phyloP scores from a whole-genome alignment of 163 green algal genomes.

The Coccomyxa subellipsoidea region DNA sequence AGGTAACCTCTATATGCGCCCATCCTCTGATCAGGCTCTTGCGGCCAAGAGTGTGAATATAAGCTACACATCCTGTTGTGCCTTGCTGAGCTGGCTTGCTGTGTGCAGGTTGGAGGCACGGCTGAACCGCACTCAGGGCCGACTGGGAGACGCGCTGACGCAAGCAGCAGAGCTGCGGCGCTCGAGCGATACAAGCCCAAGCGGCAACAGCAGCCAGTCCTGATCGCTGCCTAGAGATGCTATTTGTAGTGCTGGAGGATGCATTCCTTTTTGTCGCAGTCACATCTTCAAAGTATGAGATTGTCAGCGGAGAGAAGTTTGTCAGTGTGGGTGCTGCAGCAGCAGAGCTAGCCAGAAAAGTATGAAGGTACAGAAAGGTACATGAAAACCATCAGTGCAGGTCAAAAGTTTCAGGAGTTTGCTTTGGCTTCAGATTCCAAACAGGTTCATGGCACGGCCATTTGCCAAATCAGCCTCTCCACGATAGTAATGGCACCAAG shows the following conservation, averaged over 20 bases:
- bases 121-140: neutral
- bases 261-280: too few relatives aligned
- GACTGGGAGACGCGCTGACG: neutral
- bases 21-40: too few relatives aligned
- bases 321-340: too few relatives aligned
- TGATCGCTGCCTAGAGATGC: neutral
- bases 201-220: neutral
- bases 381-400: too few relatives aligned
- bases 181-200: neutral
- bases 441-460: too few relatives aligned
- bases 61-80: neutral
- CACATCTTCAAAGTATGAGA: too few relatives aligned
- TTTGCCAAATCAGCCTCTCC: too few relatives aligned
- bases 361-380: too few relatives aligned
- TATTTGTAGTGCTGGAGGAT: neutral
- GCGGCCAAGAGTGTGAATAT: neutral
- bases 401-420: too few relatives aligned
- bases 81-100: neutral
- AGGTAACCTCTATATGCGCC: neutral
- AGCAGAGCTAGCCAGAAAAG: too few relatives aligned
- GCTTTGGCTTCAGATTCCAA: too few relatives aligned
- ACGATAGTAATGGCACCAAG: neutral
- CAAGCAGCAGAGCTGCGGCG: neutral
- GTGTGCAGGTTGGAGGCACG: neutral
- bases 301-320: too few relatives aligned